Base-by-base conservation (phyloP, 805 yeast genomes). In the Metschnikowia aberdeeniae region DNA sequence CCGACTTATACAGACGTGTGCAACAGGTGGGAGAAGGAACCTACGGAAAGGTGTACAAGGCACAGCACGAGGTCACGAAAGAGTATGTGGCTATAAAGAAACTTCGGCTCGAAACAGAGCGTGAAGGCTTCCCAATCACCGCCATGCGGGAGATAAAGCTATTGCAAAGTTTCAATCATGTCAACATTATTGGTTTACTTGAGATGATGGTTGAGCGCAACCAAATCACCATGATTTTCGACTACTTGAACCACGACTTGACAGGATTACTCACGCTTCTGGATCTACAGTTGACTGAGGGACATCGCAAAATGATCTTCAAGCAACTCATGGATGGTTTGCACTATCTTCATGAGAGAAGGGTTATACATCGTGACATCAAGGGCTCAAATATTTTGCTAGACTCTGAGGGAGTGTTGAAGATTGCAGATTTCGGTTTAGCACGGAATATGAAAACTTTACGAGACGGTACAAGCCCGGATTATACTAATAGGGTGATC, bases 21-120 rank as follows among this genome's bases (percentile, higher is more conserved):
- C 75, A 79, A 34, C 98, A 93, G 60, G 98, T 93, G 5, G 99
- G 99, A n/a, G 98, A 93, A 66, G 99, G 99, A 8, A 93, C 98
- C 0, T 93, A 93, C 63, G 99, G 99, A 14, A 89, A 88, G 61
- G 99, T 93, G 17, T 89, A 86, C 68, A 89, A 89, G 60, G 96
- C 97, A 0, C 73, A 71, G 40, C 89, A 93, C 61, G 66, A 67
- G 12, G 68, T 78, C 5, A 87, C 96, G 0, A 75, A 78, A 1
- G 81, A 78, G 46, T 68, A 76, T 52, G 93, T 89, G n/a, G 99
- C 99, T 1, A 70, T 93, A 58, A 93, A 93, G 61, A 77, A 84
- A 53, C 71, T 93, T 36, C 67, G 97, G 49, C 73, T 93, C 57
- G 97, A 93, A 59, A 67, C 81, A 6, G 98, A 92, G 61, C 74